Evolutionary conservation across 2,329 filamentous ascomycete species (phyloP).

Genomic region (Alternaria atra): DNA sequence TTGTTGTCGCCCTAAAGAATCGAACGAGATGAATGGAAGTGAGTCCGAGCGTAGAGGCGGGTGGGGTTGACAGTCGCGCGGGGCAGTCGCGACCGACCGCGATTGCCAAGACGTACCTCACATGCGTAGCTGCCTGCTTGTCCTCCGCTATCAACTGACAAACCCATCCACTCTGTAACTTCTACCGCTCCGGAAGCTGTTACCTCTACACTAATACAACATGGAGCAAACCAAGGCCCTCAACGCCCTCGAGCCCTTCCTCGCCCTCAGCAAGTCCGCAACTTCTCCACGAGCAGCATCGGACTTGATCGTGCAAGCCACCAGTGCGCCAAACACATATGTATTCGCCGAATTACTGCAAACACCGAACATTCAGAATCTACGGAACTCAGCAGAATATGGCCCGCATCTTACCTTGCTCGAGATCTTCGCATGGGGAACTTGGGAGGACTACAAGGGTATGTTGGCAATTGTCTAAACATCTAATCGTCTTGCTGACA

Average conservation of each 20-base stretch:
- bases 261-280: slow-evolving; percentile 86
- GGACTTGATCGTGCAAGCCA: slow-evolving; percentile 87
- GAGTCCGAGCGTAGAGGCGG: neutral
- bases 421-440: slow-evolving; percentile 91
- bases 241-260: slow-evolving; percentile 79
- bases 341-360: slow-evolving; percentile 94
- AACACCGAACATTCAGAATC: slow-evolving; percentile 78
- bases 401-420: slow-evolving; percentile 73
- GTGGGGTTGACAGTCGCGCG: slow-evolving; percentile 23
- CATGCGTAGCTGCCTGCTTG: slow-evolving; percentile 21
- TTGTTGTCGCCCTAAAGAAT: neutral
- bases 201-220: slow-evolving; percentile 1
- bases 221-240: slow-evolving; percentile 77
- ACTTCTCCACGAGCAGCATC: slow-evolving; percentile 83
- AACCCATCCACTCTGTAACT: neutral
- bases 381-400: slow-evolving; percentile 71
- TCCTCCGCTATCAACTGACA: slow-evolving; percentile 10
- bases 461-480: slow-evolving; percentile 19
- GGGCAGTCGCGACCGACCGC: slow-evolving; percentile 31
- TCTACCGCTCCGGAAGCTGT: neutral
- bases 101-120: slow-evolving; percentile 26
- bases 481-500: slow-evolving; percentile 8
- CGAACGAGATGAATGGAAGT: neutral
- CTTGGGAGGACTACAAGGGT: slow-evolving; percentile 80
- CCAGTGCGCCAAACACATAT: slow-evolving; percentile 87